Evolutionary conservation across 345 rosid species (phyloP).

Genomic region (Trapa bicornis): DNA sequence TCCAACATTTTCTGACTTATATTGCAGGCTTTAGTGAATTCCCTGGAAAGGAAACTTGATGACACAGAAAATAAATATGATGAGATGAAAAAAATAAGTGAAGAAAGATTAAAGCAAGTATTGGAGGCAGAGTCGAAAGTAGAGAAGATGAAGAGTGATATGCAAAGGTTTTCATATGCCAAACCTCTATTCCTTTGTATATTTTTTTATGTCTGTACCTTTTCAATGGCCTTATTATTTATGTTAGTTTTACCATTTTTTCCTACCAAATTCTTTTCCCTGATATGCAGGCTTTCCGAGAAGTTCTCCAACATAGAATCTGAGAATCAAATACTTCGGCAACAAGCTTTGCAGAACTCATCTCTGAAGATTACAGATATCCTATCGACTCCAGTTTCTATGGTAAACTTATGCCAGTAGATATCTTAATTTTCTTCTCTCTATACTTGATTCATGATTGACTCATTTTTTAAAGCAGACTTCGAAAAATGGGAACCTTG

Average conservation of each 20-base stretch:
- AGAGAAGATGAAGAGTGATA: constrained; percentile 66
- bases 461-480: constrained; percentile 37
- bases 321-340: constrained; percentile 77
- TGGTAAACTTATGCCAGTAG: constrained; percentile 25
- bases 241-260: background rate
- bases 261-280: constrained; percentile 5
- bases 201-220: background rate
- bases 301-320: constrained; percentile 69
- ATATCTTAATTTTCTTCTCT: background rate
- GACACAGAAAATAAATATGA: constrained; percentile 79
- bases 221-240: background rate
- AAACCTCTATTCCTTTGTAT: constrained; percentile 1
- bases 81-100: constrained; percentile 65
- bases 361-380: constrained; percentile 44
- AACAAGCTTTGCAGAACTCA: constrained; percentile 45
- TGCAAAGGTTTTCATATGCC: constrained; percentile 51
- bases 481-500: constrained; percentile 75
- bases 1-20: background rate
- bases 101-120: constrained; percentile 91
- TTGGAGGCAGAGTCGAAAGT: constrained; percentile 84
- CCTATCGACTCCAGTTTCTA: constrained; percentile 34
- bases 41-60: constrained; percentile 75
- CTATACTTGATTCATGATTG: background rate
- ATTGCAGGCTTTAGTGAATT: constrained; percentile 62
- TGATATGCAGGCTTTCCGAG: constrained; percentile 73